Base-by-base conservation (phyloP, 352 stramenopile genomes). In the Pythium brassicae region DNA sequence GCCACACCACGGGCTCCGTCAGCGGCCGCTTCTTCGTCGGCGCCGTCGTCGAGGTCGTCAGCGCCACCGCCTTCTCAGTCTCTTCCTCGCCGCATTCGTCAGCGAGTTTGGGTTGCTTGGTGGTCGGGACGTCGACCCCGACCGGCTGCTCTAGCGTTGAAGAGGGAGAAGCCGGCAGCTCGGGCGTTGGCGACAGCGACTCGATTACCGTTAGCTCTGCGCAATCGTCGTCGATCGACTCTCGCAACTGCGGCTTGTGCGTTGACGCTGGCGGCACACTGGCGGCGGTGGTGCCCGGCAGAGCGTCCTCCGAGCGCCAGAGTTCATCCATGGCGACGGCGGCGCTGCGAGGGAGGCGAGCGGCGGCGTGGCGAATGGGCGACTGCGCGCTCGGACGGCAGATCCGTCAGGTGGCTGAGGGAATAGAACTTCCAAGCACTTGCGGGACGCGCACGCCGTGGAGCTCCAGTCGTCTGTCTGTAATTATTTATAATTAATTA, bases 271-370 rank as follows among this genome's bases (percentile, higher is more conserved):
- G 23, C 17, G 8, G 34, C 14, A 8, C 32, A 37, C 14, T 11
- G 8, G 32, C 32, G 32, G 32, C 32, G 32, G 32, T 37, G 32
- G 32, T 7, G 32, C 9, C 32, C 2, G 32, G 32, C 32, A 37
- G 32, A 7, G 48, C 25, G 37, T 62, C 68, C 53, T 71, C 65
- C 25, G 59, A 74, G 22, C 59, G 57, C 68, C 68, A 76, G 44
- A 76, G 68, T 22, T 69, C 50, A 42, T 76, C 68, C 68, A 76
- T 62, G 14, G 39, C 51, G 25, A 17, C 25, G n/a, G 4, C 39
- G 48, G 19, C 17, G 20, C 22, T 67, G 50, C n/a, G 40, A 15
- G 39, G 22, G 37, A 22, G 4, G 37, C 14, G 15, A n/a, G 15
- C 37, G 12, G 37, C 37, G 37, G 37, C 37, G 37, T 37, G 32